phyloP scores from a whole-genome alignment of 2,329 filamentous ascomycete species.

The Apiospora rasikravindrae region DNA sequence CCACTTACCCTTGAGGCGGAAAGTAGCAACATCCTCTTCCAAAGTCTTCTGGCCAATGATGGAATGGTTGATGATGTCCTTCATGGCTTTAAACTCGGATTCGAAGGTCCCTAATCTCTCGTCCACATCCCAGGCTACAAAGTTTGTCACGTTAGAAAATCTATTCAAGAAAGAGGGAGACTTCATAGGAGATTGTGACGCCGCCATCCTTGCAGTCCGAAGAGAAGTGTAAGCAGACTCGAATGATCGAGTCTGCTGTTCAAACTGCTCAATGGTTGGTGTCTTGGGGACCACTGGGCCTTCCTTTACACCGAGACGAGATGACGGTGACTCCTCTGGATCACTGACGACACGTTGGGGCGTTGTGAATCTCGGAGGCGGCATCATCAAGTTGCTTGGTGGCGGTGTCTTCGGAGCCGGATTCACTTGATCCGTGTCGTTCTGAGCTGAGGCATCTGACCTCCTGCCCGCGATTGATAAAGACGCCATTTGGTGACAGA shows the following conservation, averaged over 20 bases:
- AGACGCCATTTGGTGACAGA: conserved; percentile 3
- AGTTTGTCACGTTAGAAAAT: conserved; percentile 71
- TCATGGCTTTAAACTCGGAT: conserved; percentile 72
- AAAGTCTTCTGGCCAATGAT: conserved; percentile 70
- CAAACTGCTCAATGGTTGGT: conserved; percentile 37
- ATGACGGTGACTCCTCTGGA: background rate
- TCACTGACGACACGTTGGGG: conserved; percentile 28
- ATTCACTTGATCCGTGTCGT: conserved; percentile 52
- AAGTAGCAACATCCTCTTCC: conserved; percentile 75
- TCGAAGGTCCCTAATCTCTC: conserved; percentile 79
- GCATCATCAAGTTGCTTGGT: conserved; percentile 25
- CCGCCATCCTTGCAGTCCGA: conserved; percentile 29
- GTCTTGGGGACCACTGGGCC: conserved; percentile 40
- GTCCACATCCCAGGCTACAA: conserved; percentile 80
- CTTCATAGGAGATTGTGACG: conserved; percentile 51
- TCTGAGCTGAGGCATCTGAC: conserved; percentile 34
- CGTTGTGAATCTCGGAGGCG: conserved; percentile 33
- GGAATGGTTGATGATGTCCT: conserved; percentile 73
- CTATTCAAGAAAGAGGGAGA: conserved; percentile 65
- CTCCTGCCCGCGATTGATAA: background rate
- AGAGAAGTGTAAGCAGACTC: background rate
- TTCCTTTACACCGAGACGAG: background rate
- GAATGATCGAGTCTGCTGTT: conserved; percentile 34
- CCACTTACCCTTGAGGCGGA: conserved; percentile 74
- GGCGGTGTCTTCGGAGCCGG: conserved; percentile 35